These are phyloP conservation scores for Scytalidium sp. DNA, from an alignment of 2,329 filamentous ascomycete species.

Conservation along the genomic window DNA sequence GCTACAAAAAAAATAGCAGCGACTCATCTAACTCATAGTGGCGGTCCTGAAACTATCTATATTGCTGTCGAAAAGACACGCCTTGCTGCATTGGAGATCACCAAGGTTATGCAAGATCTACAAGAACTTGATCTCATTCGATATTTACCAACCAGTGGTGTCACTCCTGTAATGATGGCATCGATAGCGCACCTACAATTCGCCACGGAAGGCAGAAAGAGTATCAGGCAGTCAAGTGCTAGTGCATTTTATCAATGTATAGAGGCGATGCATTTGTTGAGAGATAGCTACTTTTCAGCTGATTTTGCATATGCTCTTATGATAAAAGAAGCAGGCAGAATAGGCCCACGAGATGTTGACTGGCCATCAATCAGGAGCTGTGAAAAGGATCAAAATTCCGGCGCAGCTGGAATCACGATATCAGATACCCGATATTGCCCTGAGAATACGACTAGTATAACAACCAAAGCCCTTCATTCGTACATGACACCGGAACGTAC, in stretches of 20 bases:
- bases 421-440: not conserved
- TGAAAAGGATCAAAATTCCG: not conserved
- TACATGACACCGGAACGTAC: not conserved
- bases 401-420: not conserved
- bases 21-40: not conserved
- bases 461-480: not conserved
- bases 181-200: not conserved
- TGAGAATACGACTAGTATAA: not conserved
- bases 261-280: constrained; percentile 79
- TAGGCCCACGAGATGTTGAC: not conserved
- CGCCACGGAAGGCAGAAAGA: not conserved
- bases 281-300: constrained; percentile 66
- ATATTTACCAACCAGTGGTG: not conserved
- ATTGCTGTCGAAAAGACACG: not conserved
- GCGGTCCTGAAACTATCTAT: not conserved
- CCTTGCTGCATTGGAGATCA: not conserved
- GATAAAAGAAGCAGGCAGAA: not conserved
- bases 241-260: constrained; percentile 75
- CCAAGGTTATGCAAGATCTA: not conserved
- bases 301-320: not conserved
- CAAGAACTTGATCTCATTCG: not conserved
- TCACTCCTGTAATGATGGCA: not conserved
- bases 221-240: not conserved
- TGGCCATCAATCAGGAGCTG: not conserved
- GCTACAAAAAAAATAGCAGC: not conserved